A percentile compares a stretch with the other conserved stretches of the same genome.
Evolutionary conservation across 164 flowering plant genomes (phyloP).

Genomic region (Vitis cinerea): DNA sequence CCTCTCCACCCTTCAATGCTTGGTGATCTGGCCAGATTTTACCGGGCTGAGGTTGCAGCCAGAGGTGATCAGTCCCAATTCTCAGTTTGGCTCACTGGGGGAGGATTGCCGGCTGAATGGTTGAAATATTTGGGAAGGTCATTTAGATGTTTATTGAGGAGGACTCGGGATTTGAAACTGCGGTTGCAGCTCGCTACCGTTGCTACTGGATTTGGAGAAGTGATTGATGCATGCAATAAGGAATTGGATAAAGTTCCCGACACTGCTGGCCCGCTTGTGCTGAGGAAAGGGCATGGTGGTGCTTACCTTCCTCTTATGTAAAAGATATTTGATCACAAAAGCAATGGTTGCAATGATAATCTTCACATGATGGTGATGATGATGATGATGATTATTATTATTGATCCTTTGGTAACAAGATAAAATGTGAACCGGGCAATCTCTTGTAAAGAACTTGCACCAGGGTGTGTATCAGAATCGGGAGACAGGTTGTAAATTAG

Average conservation of each 20-base stretch:
- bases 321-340: not conserved
- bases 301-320: slow-evolving; percentile 93
- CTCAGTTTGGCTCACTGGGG: slow-evolving; percentile 95
- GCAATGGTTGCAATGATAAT: too few species aligned
- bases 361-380: not conserved
- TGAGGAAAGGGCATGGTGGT: slow-evolving; percentile 97
- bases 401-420: too few species aligned
- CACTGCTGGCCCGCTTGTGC: slow-evolving; percentile 76
- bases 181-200: slow-evolving; percentile 64
- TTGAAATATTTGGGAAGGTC: slow-evolving; percentile 84
- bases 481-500: too few species aligned
- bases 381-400: not conserved
- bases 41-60: slow-evolving; percentile 87
- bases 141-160: slow-evolving; percentile 76
- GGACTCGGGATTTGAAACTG: slow-evolving; percentile 80
- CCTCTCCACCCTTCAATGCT: slow-evolving; percentile 92
- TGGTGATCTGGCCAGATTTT: slow-evolving; percentile 76
- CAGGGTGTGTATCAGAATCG: too few species aligned
- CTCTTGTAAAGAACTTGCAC: too few species aligned
- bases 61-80: slow-evolving; percentile 94
- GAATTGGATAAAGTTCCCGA: slow-evolving; percentile 85
- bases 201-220: slow-evolving; percentile 88
- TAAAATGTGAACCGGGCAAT: too few species aligned
- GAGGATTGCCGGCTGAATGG: slow-evolving; percentile 96
- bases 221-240: slow-evolving; percentile 57